These are phyloP conservation scores for Tolypocladium paradoxum DNA, from an alignment of 2,329 filamentous ascomycete genomes.

Conservation along the genomic window DNA sequence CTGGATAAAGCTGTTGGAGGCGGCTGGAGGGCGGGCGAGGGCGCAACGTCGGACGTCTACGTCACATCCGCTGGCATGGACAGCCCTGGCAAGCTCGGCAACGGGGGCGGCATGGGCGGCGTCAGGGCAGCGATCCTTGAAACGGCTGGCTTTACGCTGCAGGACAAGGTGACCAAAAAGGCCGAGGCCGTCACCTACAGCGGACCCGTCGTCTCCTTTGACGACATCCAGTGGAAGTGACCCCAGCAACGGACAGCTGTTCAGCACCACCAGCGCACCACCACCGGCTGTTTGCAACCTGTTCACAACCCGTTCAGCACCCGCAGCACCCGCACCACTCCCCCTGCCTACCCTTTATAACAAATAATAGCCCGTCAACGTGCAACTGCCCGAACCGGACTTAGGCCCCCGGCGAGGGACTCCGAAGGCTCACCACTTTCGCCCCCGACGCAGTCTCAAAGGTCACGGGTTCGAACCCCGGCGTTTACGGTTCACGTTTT, in stretches of 20 bases:
- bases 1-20: conserved; percentile 11
- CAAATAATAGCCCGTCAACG: background rate
- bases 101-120: conserved; percentile 27
- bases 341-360: background rate
- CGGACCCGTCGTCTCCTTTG: conserved; percentile 26
- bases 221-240: conserved; percentile 24
- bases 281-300: background rate
- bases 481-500: background rate
- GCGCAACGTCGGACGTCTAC: conserved; percentile 20
- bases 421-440: background rate
- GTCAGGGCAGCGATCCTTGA: conserved; percentile 28
- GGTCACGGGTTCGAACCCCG: background rate
- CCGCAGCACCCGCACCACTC: background rate
- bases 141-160: conserved; percentile 25
- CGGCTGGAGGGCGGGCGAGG: conserved; percentile 17
- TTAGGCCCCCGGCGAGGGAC: background rate
- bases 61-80: conserved; percentile 28
- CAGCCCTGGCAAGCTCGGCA: conserved; percentile 16
- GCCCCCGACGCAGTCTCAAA: background rate
- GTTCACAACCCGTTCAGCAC: background rate
- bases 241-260: background rate
- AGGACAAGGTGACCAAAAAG: conserved; percentile 20
- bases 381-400: background rate
- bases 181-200: conserved; percentile 24
- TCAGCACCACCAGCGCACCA: background rate